Conservation (phyloP, 768 basidiomycete genomes). For the Pseudohyphozyma bogoriensis region DNA sequence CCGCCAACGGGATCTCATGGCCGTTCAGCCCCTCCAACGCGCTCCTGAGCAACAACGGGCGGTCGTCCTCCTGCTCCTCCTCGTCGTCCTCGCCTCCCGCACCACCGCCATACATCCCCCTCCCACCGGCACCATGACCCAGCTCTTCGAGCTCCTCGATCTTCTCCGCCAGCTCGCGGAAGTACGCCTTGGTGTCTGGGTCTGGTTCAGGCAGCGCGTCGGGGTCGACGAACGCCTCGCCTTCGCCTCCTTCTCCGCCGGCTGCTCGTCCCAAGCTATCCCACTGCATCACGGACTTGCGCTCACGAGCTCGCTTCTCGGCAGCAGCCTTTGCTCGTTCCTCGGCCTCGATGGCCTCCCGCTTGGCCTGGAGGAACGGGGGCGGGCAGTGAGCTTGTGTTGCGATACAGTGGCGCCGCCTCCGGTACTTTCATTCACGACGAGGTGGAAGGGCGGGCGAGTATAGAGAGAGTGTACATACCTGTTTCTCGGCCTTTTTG, state of each 20-base stretch:
- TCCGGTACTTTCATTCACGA: not conserved
- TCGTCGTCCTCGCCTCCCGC: slow-evolving; percentile 26
- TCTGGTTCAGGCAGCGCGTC: slow-evolving; percentile 28
- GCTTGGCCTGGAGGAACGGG: slow-evolving; percentile 9
- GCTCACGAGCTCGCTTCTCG: slow-evolving; percentile 15
- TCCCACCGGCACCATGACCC: slow-evolving; percentile 14
- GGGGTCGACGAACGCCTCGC: slow-evolving; percentile 7
- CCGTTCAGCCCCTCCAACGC: slow-evolving; percentile 73
- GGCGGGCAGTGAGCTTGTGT: too few species aligned
- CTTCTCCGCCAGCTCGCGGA: slow-evolving; percentile 28
- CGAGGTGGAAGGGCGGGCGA: not conserved
- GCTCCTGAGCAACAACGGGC: slow-evolving; percentile 65
- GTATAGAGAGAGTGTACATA: not conserved
- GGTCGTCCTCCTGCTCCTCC: slow-evolving; percentile 34
- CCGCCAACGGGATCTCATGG: slow-evolving; percentile 80
- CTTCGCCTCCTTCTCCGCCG: not conserved
- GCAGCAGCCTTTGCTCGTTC: slow-evolving; percentile 11
- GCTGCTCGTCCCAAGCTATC: slow-evolving; percentile 1
- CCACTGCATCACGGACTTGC: slow-evolving; percentile 20
- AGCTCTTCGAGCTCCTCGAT: slow-evolving; percentile 31
- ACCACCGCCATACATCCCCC: slow-evolving; percentile 5
- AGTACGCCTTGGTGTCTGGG: slow-evolving; percentile 35
- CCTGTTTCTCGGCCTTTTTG: slow-evolving; percentile 27
- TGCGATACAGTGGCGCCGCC: too few species aligned
- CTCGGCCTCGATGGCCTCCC: slow-evolving; percentile 20